Evolutionary conservation across 2,329 filamentous ascomycete genomes (phyloP), one percentile per base, ranked within the genome.

Genomic region (Sporothrix luriei): DNA sequence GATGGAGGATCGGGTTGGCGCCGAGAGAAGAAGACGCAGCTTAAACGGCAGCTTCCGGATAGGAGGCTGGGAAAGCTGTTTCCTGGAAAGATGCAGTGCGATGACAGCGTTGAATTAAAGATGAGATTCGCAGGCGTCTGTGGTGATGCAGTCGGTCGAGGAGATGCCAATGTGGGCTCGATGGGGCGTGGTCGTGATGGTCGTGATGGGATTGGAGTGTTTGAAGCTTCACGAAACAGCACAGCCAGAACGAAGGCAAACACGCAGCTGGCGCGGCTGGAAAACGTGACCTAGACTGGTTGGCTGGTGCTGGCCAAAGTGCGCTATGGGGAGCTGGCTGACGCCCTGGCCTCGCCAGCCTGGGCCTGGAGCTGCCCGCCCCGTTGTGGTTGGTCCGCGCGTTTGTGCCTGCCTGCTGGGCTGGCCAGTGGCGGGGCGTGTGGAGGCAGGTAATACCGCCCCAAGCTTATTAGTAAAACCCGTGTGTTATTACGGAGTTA

Each of bases 201-300:
- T 67, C 7, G 62, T 49, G 43, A 55, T 48, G n/a, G 26, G 21
- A 14, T 49, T 62, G 16, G n/a, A 29, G 61, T n/a, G 29, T 24
- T 61, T 67, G 64, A 69, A 66, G 72, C 73, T 72, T 72, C 67
- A 71, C 55, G 55, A 43, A 40, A 62, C 57, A 62, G n/a, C 26
- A 38, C 38, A 62, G 54, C 52, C 21, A 62, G n/a, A n/a, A 26
- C 67, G 69, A 74, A 77, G 76, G 76, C 76, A 78, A 76, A 75
- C 76, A 76, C 74, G 73, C 73, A 76, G 76, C 76, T 78, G 76
- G 76, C 77, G 77, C 75, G 77, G 77, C 75, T 73, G 68, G 72
- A 70, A 73, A 73, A 73, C 72, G 72, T 73, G 72, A 73, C 72
- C 71, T 69, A 65, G 65, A 54, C 46, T 13, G 46, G 4, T 19